These are phyloP conservation scores for Dendrostoma leiphaemia DNA, from an alignment of 2,329 filamentous ascomycete species.

Conservation along the genomic window DNA sequence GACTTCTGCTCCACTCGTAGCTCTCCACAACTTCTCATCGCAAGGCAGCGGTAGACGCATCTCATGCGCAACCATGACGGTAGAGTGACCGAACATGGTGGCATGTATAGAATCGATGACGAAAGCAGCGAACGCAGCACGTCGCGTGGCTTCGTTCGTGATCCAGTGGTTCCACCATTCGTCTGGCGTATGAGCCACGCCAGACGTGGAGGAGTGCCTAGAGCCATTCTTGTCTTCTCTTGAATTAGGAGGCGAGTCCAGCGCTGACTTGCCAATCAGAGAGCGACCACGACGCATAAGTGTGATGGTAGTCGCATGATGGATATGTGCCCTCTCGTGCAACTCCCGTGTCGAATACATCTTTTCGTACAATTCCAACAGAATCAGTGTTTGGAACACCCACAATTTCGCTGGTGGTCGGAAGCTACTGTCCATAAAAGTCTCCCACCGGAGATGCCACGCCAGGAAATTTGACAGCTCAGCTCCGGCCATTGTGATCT, in stretches of 20 bases:
- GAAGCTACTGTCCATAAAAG: conserved; percentile 89
- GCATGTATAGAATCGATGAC: conserved; percentile 94
- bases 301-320: conserved; percentile 92
- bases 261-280: conserved; percentile 78
- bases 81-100: conserved; percentile 96
- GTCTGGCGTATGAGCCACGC: conserved; percentile 67
- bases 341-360: conserved; percentile 91
- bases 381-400: conserved; percentile 87
- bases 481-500: conserved; percentile 72
- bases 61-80: conserved; percentile 95
- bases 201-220: conserved; percentile 60
- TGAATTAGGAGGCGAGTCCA: conserved; percentile 78
- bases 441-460: conserved; percentile 92
- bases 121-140: conserved; percentile 91
- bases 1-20: conserved; percentile 83
- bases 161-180: conserved; percentile 98
- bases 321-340: conserved; percentile 93
- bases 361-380: conserved; percentile 94
- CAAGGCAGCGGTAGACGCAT: conserved; percentile 89
- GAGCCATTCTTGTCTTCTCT: conserved; percentile 61
- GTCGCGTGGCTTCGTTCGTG: conserved; percentile 83
- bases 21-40: conserved; percentile 90
- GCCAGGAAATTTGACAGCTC: conserved; percentile 86
- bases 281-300: conserved; percentile 93
- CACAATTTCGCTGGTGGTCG: conserved; percentile 90